Evolutionary conservation across 148 eudicot species (phyloP), one percentile per base, ranked within the genome.

Genomic region (Vaccinium myrtillus): DNA sequence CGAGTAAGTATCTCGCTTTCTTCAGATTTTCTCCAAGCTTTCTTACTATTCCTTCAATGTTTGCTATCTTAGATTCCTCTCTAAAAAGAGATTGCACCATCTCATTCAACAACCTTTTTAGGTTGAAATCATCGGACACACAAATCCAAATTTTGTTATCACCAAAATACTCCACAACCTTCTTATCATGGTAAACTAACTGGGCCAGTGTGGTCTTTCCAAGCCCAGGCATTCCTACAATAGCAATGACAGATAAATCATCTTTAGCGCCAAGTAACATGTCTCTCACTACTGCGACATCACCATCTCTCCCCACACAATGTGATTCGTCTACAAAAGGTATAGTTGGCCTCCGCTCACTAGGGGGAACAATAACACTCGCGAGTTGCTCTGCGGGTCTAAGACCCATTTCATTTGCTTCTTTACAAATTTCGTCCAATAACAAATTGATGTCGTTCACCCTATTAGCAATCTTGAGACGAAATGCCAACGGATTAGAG

Each of bases 221-320:
- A 50, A 50, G 0, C 53, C 53, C 53, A 8, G 36, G 36, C 36
- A 32, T 32, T 32, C 53, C 53, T 50, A 50, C 0, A 2, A 32
- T 32, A 0, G 36, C 36, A 32, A 32, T 1, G 2, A 32, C 36
- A 21, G 32, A 19, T 23, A 65, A 19, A 39, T 10, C 21, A 8
- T 46, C 14, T 13, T 56, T 65, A 15, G 61, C 15, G 61, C 19
- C 18, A 56, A 74, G 12, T 0, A 83, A 16, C 85, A 49, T 73
- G 2, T 76, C 27, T n/a, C 76, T 54, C 61, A 83, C 21, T 58
- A 5, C 58, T 39, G n/a, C 21, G 1, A 30, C 85, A 58, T 83
- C 85, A 43, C 61, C 16, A 6, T 12, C 79, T 15, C 85, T 74
- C 46, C 85, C 84, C 27, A 75, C 32, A 23, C 76, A 9, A 4